Evolutionary conservation across 805 yeast genomes (phyloP).

Genomic region (Candida corydali): DNA sequence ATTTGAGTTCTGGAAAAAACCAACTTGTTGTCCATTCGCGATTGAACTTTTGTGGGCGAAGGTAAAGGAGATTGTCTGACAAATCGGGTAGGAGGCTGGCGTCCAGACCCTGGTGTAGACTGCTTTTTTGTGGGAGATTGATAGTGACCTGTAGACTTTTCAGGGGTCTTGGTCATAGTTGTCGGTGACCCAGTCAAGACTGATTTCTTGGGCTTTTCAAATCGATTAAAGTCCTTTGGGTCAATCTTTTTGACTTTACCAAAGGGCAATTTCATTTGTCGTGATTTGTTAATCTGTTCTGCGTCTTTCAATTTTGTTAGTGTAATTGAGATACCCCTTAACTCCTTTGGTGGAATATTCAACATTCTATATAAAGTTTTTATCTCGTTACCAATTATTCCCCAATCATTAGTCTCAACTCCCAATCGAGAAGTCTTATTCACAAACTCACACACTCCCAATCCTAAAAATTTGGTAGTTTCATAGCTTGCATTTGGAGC

Average conservation of each 20-base stretch:
- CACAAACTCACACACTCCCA: conserved; percentile 71
- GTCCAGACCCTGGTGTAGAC: background rate
- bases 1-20: conserved; percentile 2
- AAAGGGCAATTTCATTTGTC: conserved; percentile 23
- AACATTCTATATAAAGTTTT: conserved; percentile 52
- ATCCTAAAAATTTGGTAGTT: conserved; percentile 78
- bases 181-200: background rate
- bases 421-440: conserved; percentile 61
- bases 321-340: conserved; percentile 77
- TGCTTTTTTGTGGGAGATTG: background rate
- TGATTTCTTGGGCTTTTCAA: background rate
- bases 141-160: background rate
- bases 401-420: conserved; percentile 54
- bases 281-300: conserved; percentile 16
- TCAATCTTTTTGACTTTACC: conserved; percentile 10
- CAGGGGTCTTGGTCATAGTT: background rate
- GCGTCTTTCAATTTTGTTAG: conserved; percentile 53
- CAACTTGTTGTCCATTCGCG: background rate
- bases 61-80: background rate
- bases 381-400: conserved; percentile 57
- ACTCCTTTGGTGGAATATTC: conserved; percentile 58
- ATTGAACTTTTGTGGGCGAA: background rate
- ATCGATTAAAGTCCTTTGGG: background rate
- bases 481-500: conserved; percentile 64
- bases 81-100: background rate